A percentile compares a stretch with the other conserved stretches of the same genome.
Evolutionary conservation across 345 rosid species (phyloP).

Genomic region (Sonneratia alba): DNA sequence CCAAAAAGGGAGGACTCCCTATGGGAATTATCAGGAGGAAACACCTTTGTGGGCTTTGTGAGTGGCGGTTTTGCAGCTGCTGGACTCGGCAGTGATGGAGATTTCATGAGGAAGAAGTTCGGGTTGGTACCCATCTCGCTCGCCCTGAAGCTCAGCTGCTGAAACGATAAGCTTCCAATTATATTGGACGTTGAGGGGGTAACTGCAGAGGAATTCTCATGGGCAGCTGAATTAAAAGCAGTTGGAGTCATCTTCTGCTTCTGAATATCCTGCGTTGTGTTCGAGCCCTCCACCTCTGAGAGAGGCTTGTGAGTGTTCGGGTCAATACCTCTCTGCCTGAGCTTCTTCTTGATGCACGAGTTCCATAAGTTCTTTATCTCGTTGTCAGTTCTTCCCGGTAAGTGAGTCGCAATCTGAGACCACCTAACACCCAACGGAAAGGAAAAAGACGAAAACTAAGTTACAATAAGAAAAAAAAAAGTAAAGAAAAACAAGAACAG

Average conservation of each 20-base stretch:
- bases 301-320: slow-evolving; percentile 56
- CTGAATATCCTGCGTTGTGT: neutral
- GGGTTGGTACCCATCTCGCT: neutral
- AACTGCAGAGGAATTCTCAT: neutral
- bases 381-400: slow-evolving; percentile 58
- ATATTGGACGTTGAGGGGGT: neutral
- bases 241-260: slow-evolving; percentile 4
- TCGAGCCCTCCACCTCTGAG: slow-evolving; percentile 26
- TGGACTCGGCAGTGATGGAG: neutral
- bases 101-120: neutral
- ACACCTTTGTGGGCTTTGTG: neutral
- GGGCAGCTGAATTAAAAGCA: neutral
- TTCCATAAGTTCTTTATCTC: slow-evolving; percentile 67
- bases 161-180: neutral
- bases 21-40: neutral
- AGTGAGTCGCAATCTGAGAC: slow-evolving; percentile 57
- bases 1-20: neutral
- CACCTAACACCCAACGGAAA: slow-evolving; percentile 25
- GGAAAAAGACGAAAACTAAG: neutral
- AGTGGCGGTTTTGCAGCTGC: neutral
- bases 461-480: neutral
- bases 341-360: slow-evolving; percentile 58
- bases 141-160: neutral
- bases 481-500: neutral
- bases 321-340: slow-evolving; percentile 51